Conservation (phyloP, 768 basidiomycete genomes). For the Termitomyces sp. region DNA sequence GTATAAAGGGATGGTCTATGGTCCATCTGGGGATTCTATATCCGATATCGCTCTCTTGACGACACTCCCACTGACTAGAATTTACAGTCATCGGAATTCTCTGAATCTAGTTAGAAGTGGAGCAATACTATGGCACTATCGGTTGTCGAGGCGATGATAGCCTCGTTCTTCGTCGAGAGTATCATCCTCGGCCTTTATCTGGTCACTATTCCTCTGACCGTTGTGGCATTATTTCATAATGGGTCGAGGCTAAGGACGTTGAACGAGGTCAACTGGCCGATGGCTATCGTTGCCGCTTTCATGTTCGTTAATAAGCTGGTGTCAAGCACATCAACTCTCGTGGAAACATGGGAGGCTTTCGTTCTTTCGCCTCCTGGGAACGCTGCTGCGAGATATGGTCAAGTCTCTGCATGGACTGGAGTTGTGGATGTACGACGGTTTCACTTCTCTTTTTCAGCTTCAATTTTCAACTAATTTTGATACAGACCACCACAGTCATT, state of each 20-base stretch:
- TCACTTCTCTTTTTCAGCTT: background rate
- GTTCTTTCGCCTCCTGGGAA: slow-evolving; percentile 8
- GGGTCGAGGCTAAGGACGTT: slow-evolving; percentile 1
- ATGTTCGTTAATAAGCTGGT: slow-evolving; percentile 11
- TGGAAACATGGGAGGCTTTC: slow-evolving; percentile 12
- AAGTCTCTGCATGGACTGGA: slow-evolving; percentile 14
- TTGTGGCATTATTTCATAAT: background rate
- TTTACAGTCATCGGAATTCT: too few species aligned
- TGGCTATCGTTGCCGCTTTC: slow-evolving; percentile 3
- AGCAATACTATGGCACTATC: background rate
- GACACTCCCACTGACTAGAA: too few species aligned
- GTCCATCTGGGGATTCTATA: too few species aligned
- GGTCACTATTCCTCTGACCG: too few species aligned
- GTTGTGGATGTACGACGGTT: slow-evolving; percentile 9
- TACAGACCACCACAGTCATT: slow-evolving; percentile 10
- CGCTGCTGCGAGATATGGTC: slow-evolving; percentile 1
- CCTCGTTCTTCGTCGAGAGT: slow-evolving; percentile 6
- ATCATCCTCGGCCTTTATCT: slow-evolving; percentile 13
- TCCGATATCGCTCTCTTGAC: too few species aligned
- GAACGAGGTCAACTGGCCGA: slow-evolving; percentile 6
- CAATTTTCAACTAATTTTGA: too few species aligned
- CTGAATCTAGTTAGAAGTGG: too few species aligned
- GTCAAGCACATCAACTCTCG: background rate
- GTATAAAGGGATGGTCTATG: too few species aligned
- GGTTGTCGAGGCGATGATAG: slow-evolving; percentile 1